Evolutionary conservation across 257 asterid genomes (phyloP), one percentile per base, ranked within the genome.

Genomic region (Parsonsia alboflavescens): DNA sequence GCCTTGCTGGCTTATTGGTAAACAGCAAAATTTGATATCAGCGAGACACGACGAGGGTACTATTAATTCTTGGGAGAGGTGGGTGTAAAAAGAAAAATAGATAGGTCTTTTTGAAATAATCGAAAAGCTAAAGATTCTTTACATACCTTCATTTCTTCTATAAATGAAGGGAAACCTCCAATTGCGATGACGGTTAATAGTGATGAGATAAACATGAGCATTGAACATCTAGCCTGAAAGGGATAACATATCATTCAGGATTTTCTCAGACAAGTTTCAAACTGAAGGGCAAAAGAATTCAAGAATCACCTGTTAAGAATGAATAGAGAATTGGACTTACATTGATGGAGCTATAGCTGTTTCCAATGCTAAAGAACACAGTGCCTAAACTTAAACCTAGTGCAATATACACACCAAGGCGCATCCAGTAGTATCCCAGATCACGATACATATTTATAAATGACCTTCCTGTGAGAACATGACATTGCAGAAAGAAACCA

Each of bases 81-180:
- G n/a, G n/a, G n/a, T n/a, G n/a, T n/a, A n/a, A n/a, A n/a, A n/a
- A n/a, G n/a, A n/a, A n/a, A n/a, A n/a, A n/a, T n/a, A n/a, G n/a
- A n/a, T n/a, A n/a, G n/a, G n/a, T 21, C 11, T 8, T 41, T 16
- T 28, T 2, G 39, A 33, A 33, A 33, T 33, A 1, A 7, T 26
- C 9, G n/a, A 10, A 41, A 46, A 15, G 24, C 15, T 4, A 52
- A n/a, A 22, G 21, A 33, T 33, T 41, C 4, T 36, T 24, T 67
- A 24, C 86, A 19, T 50, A 86, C 91, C 88, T 88, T 89, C 76
- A 88, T 77, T 66, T 88, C 93, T 71, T 89, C 88, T 21, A 85
- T 81, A 68, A 88, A 88, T 50, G 96, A 88, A 36, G 90, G 88
- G 83, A 88, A 89, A 70, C 91, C 91, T 53, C 96, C 93, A 52